Base-by-base conservation (phyloP, 192 early-diverging fungal species). In the Rhizophlyctis rosea region DNA sequence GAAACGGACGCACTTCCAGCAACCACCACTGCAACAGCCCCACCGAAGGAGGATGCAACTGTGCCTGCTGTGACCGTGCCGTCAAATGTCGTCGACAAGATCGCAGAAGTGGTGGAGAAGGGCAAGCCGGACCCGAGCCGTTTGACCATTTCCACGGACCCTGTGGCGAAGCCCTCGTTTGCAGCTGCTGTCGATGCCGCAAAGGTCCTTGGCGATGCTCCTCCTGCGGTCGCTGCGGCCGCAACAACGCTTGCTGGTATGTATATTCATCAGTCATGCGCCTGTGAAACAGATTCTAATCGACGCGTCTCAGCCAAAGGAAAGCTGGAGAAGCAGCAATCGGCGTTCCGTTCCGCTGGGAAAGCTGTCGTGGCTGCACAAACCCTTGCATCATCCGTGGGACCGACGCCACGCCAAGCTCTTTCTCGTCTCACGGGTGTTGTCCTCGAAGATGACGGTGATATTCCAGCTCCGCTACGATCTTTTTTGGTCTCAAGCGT, bases 391-490 rank as follows among this genome's bases (percentile, higher is more conserved):
- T 1, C 33, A 36, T 23, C n/a, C 3, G 16, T 57, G 3, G 23
- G 29, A 14, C 34, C 54, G 4, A 34, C 23, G 4, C 54, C 34
- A 53, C 39, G 39, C 39, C 9, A 7, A 7, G 67, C 59, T 3
- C 18, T 57, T 11, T 56, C 67, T 23, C 58, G 59, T 25, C 54
- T 68, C 16, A 68, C 67, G 0, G 67, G 67, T 23, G 44, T 61
- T 27, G 55, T 68, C 31, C 60, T 68, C 52, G 67, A 68, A 28
- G 53, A 61, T 36, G 59, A 68, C 31, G 67, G 65, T 24, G 56
- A 68, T 29, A 54, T 68, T 31, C 67, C 67, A 0, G 39, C n/a
- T 13, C 33, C 39, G 11, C 51, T 68, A 2, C 67, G 47, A n/a
- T 32, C 23, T 34, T 16, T 54, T 11, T 51, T 53, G 1, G 35